Evolutionary conservation across 441 rosid species (phyloP).

Genomic region (Populus hybrid): DNA sequence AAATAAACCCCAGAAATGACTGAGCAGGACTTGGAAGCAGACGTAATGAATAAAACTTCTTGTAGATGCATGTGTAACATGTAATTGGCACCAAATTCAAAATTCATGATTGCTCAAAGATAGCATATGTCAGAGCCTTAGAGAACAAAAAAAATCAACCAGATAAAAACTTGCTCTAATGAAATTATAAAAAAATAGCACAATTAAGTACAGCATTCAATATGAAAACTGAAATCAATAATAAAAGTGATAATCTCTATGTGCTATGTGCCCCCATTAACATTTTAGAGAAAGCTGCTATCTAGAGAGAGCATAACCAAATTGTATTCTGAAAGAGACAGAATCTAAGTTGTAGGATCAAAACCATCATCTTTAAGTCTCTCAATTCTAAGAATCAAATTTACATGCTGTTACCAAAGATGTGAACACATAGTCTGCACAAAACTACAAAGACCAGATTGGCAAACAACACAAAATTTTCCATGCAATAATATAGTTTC

Average conservation of each 20-base stretch:
- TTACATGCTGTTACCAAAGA: background rate
- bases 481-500: background rate
- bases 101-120: background rate
- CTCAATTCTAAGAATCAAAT: too few relatives aligned
- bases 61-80: background rate
- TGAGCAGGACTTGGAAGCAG: background rate
- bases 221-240: background rate
- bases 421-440: background rate
- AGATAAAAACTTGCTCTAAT: background rate
- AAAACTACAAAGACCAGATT: background rate
- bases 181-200: background rate
- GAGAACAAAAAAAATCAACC: background rate
- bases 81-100: background rate
- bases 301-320: too few relatives aligned
- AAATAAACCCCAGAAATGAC: background rate
- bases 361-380: background rate
- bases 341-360: background rate
- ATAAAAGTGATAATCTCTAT: background rate
- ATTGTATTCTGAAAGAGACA: background rate
- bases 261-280: background rate
- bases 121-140: background rate
- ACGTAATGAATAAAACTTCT: background rate
- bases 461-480: background rate
- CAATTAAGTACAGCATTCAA: background rate
- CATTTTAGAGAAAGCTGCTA: background rate